Evolutionary conservation across 257 asterid genomes (phyloP).

Genomic region (Solanum lycopersicoides): DNA sequence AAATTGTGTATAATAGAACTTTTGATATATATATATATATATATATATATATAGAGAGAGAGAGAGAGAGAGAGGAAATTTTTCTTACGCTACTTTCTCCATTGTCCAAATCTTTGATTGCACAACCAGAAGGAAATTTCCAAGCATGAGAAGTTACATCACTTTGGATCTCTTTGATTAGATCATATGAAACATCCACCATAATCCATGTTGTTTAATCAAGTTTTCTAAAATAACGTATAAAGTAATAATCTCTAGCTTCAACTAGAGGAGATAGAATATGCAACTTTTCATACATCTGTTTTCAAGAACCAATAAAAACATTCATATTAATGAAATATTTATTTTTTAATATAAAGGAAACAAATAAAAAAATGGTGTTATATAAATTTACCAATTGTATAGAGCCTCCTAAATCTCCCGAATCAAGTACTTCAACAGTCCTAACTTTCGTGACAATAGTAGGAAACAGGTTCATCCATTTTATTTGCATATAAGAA

Average conservation of each 20-base stretch:
- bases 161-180: not conserved
- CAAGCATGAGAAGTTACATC: too few species aligned
- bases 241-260: constrained; percentile 50
- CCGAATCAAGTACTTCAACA: constrained; percentile 37
- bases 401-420: constrained; percentile 31
- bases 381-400: not conserved
- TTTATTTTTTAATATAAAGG: not conserved
- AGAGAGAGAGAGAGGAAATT: too few species aligned
- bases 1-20: too few species aligned
- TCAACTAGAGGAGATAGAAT: not conserved
- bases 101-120: too few species aligned
- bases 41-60: too few species aligned
- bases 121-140: too few species aligned
- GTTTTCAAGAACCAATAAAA: not conserved
- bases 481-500: constrained; percentile 31
- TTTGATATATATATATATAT: too few species aligned
- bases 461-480: constrained; percentile 52
- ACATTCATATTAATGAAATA: not conserved
- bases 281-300: not conserved
- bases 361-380: not conserved
- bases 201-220: constrained; percentile 40
- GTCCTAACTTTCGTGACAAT: constrained; percentile 40
- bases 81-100: too few species aligned
- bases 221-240: constrained; percentile 43
- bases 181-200: constrained; percentile 49